Evolutionary conservation across 306 rosid species (phyloP).

Genomic region (Castanea sativa): DNA sequence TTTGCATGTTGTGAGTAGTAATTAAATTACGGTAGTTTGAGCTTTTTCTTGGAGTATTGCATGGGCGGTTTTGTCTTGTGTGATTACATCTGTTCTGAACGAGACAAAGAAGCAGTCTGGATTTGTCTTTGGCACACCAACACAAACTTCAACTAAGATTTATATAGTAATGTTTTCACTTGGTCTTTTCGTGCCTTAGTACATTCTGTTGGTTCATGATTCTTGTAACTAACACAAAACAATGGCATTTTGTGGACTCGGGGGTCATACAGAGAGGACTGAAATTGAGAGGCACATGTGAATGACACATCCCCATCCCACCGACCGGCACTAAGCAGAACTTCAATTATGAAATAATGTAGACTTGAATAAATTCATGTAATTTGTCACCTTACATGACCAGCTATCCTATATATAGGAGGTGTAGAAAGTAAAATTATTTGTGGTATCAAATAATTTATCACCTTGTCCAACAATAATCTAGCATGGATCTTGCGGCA

Average conservation of each 20-base stretch:
- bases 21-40: too few relatives aligned
- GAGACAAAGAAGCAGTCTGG: not conserved
- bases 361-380: too few relatives aligned
- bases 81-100: not conserved
- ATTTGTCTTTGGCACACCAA: not conserved
- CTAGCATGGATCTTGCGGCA: too few relatives aligned
- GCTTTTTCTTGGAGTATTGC: too few relatives aligned
- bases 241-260: not conserved
- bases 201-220: not conserved
- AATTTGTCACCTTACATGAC: too few relatives aligned
- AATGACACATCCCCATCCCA: too few relatives aligned
- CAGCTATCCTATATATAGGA: too few relatives aligned
- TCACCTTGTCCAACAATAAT: too few relatives aligned
- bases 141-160: not conserved
- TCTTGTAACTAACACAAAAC: not conserved
- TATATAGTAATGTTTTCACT: not conserved
- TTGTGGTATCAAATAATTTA: too few relatives aligned
- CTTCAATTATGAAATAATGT: not conserved
- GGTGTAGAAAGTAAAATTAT: too few relatives aligned
- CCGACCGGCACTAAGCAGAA: too few relatives aligned
- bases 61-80: not conserved
- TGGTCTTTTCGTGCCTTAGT: not conserved
- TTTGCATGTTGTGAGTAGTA: too few relatives aligned
- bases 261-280: not conserved
- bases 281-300: not conserved